Conservation (phyloP, 306 rosid species). For the Vigna nakashimae region DNA sequence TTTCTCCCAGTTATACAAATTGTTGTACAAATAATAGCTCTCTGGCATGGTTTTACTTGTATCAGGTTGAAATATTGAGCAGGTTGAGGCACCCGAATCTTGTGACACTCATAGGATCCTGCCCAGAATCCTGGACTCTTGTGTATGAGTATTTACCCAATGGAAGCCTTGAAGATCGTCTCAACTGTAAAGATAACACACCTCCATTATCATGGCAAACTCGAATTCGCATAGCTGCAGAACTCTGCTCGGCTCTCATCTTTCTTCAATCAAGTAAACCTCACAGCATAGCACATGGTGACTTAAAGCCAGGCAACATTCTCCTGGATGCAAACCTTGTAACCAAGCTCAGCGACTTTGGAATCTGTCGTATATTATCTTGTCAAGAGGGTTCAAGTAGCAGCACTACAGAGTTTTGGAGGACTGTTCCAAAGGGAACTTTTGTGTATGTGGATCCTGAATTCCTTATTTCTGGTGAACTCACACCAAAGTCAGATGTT, state of each 20-base stretch:
- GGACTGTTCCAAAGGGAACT: conserved; percentile 75
- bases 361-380: conserved; percentile 65
- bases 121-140: conserved; percentile 70
- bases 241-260: conserved; percentile 82
- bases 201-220: conserved; percentile 88
- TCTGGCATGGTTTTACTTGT: conserved; percentile 31
- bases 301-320: conserved; percentile 79
- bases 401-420: conserved; percentile 54
- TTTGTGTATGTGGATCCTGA: conserved; percentile 84
- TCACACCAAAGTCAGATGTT: conserved; percentile 80
- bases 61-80: conserved; percentile 79
- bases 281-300: conserved; percentile 81
- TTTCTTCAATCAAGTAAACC: conserved; percentile 87
- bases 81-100: conserved; percentile 87
- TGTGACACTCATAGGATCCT: conserved; percentile 80
- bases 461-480: conserved; percentile 73
- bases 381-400: conserved; percentile 49
- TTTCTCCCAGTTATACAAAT: not conserved
- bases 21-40: not conserved
- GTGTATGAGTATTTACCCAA: conserved; percentile 85
- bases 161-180: conserved; percentile 93
- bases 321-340: conserved; percentile 76
- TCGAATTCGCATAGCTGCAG: conserved; percentile 74
- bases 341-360: conserved; percentile 86
- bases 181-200: conserved; percentile 67